A percentile compares a stretch with the other conserved stretches of the same genome.
Conservation (phyloP, 2,329 filamentous ascomycete genomes). For the Lecanicillium sp. region DNA sequence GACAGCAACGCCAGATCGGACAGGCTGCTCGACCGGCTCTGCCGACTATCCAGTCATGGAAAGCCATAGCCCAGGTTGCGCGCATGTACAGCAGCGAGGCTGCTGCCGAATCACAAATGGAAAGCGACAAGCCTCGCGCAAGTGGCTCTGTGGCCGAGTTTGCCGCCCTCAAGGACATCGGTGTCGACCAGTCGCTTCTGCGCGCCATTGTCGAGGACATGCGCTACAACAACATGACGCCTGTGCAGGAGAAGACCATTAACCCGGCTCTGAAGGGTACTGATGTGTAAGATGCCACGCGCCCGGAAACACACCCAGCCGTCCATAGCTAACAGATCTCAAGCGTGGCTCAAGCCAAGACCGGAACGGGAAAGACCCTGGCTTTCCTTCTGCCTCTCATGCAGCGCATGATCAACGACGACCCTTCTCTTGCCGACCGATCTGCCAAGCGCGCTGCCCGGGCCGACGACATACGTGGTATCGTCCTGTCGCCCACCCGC, state of each 20-base stretch:
- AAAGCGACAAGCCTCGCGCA: background rate
- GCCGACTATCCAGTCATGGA: constrained; percentile 19
- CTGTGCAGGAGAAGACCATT: constrained; percentile 83
- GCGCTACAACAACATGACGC: constrained; percentile 80
- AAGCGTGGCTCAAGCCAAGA: constrained; percentile 89
- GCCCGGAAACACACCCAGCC: background rate
- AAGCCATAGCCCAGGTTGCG: constrained; percentile 20
- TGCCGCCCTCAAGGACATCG: constrained; percentile 36
- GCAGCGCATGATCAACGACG: constrained; percentile 65
- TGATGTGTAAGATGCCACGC: constrained; percentile 63
- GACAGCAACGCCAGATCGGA: constrained; percentile 8
- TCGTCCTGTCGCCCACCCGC: constrained; percentile 73
- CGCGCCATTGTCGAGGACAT: constrained; percentile 64
- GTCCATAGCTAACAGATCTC: background rate
- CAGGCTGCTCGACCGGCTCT: constrained; percentile 16
- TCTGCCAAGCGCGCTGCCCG: constrained; percentile 29
- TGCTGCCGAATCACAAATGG: constrained; percentile 17
- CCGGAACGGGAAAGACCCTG: constrained; percentile 93
- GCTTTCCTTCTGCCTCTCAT: constrained; percentile 85
- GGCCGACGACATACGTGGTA: constrained; percentile 58
- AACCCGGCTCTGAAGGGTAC: constrained; percentile 69
- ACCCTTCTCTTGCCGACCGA: constrained; percentile 53
- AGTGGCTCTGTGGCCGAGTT: constrained; percentile 36
- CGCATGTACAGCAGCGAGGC: constrained; percentile 38
- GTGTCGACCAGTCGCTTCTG: constrained; percentile 61